A percentile compares a stretch with the other conserved stretches of the same genome.
phyloP scores from a whole-genome alignment of 2,329 filamentous ascomycete genomes.

The Aaosphaeria arxii region DNA sequence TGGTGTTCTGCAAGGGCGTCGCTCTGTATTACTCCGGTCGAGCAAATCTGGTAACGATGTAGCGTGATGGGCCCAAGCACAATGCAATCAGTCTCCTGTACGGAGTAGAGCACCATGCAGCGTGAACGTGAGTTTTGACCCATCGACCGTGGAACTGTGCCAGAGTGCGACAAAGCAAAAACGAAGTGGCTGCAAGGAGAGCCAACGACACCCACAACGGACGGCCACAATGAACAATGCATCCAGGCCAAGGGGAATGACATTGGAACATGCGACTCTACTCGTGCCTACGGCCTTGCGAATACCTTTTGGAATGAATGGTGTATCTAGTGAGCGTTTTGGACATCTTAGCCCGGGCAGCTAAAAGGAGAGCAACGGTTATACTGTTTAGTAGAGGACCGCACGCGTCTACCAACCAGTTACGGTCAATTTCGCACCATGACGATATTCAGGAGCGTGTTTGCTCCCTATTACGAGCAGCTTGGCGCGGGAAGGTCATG shows the following conservation, averaged over 20 bases:
- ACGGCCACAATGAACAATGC: no score
- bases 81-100: slow-evolving; percentile 18
- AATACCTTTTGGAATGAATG: no score
- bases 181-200: no score
- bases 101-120: slow-evolving; percentile 23
- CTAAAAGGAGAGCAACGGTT: slow-evolving; percentile 21
- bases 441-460: slow-evolving; percentile 25
- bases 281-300: no score
- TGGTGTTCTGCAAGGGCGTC: slow-evolving; percentile 17
- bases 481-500: background rate
- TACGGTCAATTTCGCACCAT: slow-evolving; percentile 7
- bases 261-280: no score
- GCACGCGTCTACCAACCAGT: no score
- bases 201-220: no score
- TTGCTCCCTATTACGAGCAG: background rate
- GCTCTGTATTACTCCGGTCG: slow-evolving; percentile 22
- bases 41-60: slow-evolving; percentile 25
- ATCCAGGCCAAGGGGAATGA: no score
- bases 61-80: slow-evolving; percentile 15
- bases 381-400: no score
- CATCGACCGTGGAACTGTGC: background rate
- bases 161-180: no score
- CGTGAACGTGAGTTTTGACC: slow-evolving; percentile 17
- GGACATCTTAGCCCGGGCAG: slow-evolving; percentile 9
- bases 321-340: background rate